Conservation (phyloP, 2,329 filamentous ascomycete species). For the Raffaelea deltoideospora region DNA sequence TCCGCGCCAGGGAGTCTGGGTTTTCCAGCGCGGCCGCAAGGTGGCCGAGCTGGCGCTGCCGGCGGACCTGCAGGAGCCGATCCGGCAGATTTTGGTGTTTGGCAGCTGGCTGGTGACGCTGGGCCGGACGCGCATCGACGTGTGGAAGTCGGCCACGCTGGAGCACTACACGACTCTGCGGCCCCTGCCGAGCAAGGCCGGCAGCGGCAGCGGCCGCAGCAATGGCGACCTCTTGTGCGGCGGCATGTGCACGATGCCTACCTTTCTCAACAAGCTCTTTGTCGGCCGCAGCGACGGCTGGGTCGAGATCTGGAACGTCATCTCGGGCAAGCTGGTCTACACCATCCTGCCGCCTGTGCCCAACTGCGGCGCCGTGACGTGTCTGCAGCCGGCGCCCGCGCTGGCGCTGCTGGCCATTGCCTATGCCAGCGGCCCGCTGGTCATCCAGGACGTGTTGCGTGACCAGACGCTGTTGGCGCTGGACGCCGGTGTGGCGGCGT, state of each 20-base stretch:
- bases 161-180: slow-evolving; percentile 85
- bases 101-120: slow-evolving; percentile 85
- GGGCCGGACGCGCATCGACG: slow-evolving; percentile 59
- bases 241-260: slow-evolving; percentile 76
- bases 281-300: slow-evolving; percentile 75
- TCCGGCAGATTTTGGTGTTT: slow-evolving; percentile 67
- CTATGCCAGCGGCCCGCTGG: slow-evolving; percentile 63
- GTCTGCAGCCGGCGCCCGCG: slow-evolving; percentile 69
- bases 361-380: slow-evolving; percentile 68
- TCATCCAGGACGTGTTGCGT: slow-evolving; percentile 66
- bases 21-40: slow-evolving; percentile 83
- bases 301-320: slow-evolving; percentile 96
- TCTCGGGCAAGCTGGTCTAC: slow-evolving; percentile 80
- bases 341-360: slow-evolving; percentile 66
- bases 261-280: slow-evolving; percentile 91
- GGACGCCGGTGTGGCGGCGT: slow-evolving; percentile 39
- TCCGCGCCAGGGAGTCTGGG: slow-evolving; percentile 56
- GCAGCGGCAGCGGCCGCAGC: no score
- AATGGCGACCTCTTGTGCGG: slow-evolving; percentile 61
- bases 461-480: slow-evolving; percentile 60
- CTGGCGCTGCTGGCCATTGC: slow-evolving; percentile 78
- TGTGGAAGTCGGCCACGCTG: slow-evolving; percentile 72
- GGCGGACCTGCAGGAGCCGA: slow-evolving; percentile 47
- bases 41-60: slow-evolving; percentile 60
- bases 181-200: slow-evolving; percentile 38